Base-by-base conservation (phyloP, 495 filamentous ascomycete species). In the Chaetomium tenue region DNA sequence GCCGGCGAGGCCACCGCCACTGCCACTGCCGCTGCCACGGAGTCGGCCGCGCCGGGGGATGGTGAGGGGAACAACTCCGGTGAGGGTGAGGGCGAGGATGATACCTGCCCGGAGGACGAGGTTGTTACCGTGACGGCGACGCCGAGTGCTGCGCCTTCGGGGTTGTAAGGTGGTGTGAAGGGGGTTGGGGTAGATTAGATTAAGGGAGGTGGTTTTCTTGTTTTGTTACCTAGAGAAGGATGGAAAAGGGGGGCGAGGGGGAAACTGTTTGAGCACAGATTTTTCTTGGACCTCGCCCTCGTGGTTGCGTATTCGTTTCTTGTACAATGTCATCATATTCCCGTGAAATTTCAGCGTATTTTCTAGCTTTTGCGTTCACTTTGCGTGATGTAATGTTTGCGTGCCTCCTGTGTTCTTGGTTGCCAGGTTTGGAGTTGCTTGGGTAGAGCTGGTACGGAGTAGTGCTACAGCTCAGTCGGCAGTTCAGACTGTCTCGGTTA, bases 11-110 rank as follows among this genome's bases (percentile, higher is more conserved):
- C 28, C 28, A 30, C 28, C 28, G 6, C 28, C 28, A 30, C 28
- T 6, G 28, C 28, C 6, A 6, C 28, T 30, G n/a, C 28, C 28
- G 28, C n/a, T n/a, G n/a, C n/a, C 66, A 65, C 69, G 13, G 74
- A 64, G 30, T 56, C 33, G 62, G 73, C 72, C 67, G 60, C 44
- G n/a, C 62, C 67, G 1, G 58, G 7, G 15, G 33, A 3, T 3
- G 33, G 33, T 11, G 33, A 37, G 33, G 33, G 33, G 5, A 37
- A 37, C 33, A 12, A 12, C 11, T 3, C 33, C 1, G 33, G 33
- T 12, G 33, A 33, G 30, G 30, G 7, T 33, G 30, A 37, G 33
- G 33, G 28, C 28, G 28, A 37, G 33, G 33, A 37, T 37, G 33
- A 37, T 37, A 37, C 33, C 33, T 37, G 33, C 33, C 33, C 15